These are phyloP conservation scores for Euphorbia tirucalli DNA, from an alignment of 345 rosid species.

Conservation along the genomic window DNA sequence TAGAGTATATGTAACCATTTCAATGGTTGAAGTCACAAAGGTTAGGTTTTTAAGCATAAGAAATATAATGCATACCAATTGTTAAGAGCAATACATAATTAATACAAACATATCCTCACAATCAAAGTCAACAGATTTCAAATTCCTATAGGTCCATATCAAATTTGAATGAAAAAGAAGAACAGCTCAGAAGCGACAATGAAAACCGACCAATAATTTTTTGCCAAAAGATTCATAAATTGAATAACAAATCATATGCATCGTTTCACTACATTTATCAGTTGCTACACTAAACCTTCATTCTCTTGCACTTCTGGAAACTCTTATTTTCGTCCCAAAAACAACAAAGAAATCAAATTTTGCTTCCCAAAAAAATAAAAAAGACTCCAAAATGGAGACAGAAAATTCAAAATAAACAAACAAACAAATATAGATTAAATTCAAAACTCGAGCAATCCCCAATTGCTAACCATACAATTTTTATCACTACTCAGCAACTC, in stretches of 20 bases:
- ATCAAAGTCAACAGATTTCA: background rate
- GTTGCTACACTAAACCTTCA: background rate
- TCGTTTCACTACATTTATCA: slow-evolving; percentile 3
- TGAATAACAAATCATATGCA: too few species aligned
- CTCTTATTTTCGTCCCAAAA: background rate
- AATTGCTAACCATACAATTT: background rate
- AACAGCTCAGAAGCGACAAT: background rate
- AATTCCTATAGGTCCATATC: background rate
- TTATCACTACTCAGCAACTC: background rate
- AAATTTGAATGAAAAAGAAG: background rate
- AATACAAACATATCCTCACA: background rate
- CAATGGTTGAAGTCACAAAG: background rate
- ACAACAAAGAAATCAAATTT: background rate
- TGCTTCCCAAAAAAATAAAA: background rate
- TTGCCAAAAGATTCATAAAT: background rate
- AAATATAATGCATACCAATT: too few species aligned
- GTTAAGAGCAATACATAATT: background rate
- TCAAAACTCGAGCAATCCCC: background rate
- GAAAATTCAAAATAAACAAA: background rate
- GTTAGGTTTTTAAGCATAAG: background rate
- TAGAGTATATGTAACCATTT: background rate
- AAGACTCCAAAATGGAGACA: background rate
- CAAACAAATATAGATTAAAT: too few species aligned
- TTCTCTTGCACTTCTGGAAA: background rate
- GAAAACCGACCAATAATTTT: background rate